Conservation (phyloP, 2,329 filamentous ascomycete species). For the Dactylellina leptospora region DNA sequence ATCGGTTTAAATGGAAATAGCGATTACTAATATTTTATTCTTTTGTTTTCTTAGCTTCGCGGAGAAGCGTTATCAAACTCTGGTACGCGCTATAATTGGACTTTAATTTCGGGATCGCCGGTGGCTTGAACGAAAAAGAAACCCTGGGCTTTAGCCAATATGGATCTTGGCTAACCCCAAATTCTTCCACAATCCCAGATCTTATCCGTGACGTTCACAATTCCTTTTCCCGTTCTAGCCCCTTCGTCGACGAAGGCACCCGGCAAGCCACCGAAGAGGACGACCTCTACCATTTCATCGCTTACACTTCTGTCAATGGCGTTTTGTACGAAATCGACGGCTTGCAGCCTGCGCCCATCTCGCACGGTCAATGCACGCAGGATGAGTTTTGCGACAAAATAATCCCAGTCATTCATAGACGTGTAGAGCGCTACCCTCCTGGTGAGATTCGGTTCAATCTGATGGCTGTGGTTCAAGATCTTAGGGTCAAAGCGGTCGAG, state of each 20-base stretch:
- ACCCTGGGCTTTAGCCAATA: not conserved
- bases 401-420: slow-evolving; percentile 83
- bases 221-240: slow-evolving; percentile 84
- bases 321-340: slow-evolving; percentile 94
- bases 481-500: slow-evolving; percentile 78
- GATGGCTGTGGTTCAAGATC: slow-evolving; percentile 87
- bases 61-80: slow-evolving; percentile 77
- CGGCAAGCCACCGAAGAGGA: slow-evolving; percentile 74
- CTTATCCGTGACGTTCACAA: slow-evolving; percentile 84
- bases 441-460: slow-evolving; percentile 96
- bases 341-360: slow-evolving; percentile 89
- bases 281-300: slow-evolving; percentile 97
- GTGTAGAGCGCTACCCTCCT: slow-evolving; percentile 83
- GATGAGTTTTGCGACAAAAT: slow-evolving; percentile 80
- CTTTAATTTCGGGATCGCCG: slow-evolving; percentile 32
- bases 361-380: slow-evolving; percentile 77
- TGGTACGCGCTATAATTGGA: slow-evolving; percentile 55
- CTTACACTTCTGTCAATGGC: slow-evolving; percentile 83
- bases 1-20: slow-evolving; percentile 13
- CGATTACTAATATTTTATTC: slow-evolving; percentile 29
- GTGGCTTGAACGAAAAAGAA: slow-evolving; percentile 2
- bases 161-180: slow-evolving; percentile 10
- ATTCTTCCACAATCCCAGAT: slow-evolving; percentile 19
- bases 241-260: slow-evolving; percentile 86
- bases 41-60: slow-evolving; percentile 63